Evolutionary conservation across 129 eudicot genomes (phyloP), one percentile per base, ranked within the genome.

Genomic region (Artemisia argyi): DNA sequence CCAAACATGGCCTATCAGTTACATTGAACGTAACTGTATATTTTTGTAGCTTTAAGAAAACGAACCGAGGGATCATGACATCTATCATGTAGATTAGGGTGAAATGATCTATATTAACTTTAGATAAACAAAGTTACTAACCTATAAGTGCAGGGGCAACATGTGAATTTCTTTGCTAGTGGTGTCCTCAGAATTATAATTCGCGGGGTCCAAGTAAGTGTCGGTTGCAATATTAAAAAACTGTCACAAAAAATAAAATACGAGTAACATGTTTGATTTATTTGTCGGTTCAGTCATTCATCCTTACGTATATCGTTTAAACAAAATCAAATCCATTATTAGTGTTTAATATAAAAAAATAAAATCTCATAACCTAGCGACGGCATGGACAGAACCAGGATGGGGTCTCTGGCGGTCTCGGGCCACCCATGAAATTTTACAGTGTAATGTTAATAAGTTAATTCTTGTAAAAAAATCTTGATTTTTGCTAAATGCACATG

Each of bases 131-230:
- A 59, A 18, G 47, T 51, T 50, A 20, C 20, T 22, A 15, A 76
- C 9, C 47, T 20, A 52, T 51, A 51, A 77, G 66, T 52, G 42
- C 53, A 26, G 77, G 77, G 72, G 67, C 48, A 1, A 57, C 44
- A 16, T 12, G 10, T 6, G 15, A 19, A 12, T 0, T 1, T 20
- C 22, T 22, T 63, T 18, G 71, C 16, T 47, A 60, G 72, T 78
- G 77, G 72, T n/a, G 58, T 75, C 48, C 57, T 54, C 10, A 66
- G 35, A 16, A 12, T 47, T 26, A 51, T 42, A 68, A 58, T 24
- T 46, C 54, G 69, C 24, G 77, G 77, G 78, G 77, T 50, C 77
- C 82, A 55, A 72, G 18, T 56, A 64, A 77, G 73, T 78, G 82
- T 78, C 82, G 82, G 82, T 78, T 71, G 73, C 60, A 24, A 71